Evolutionary conservation across 2,329 filamentous ascomycete genomes (phyloP).

Genomic region (Didymellaceae sp.): DNA sequence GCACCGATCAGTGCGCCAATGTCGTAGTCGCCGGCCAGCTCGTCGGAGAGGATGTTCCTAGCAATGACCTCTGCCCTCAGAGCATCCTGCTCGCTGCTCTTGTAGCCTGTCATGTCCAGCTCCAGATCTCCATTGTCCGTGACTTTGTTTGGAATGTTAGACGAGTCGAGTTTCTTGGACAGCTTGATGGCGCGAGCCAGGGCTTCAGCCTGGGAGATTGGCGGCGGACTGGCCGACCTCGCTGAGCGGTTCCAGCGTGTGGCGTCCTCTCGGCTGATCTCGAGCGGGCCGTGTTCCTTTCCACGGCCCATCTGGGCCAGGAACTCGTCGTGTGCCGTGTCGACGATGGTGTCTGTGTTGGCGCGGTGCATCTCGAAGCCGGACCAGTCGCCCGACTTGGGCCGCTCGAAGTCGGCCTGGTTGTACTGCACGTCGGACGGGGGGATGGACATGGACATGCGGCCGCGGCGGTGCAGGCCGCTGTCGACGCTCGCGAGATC

Average conservation of each 20-base stretch:
- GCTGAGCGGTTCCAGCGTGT: slow-evolving; percentile 45
- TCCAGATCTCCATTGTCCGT: slow-evolving; percentile 93
- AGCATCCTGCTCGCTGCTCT: slow-evolving; percentile 90
- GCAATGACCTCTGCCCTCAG: slow-evolving; percentile 92
- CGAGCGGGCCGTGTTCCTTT: slow-evolving; percentile 37
- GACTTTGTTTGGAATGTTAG: slow-evolving; percentile 92
- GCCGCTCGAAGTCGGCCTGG: slow-evolving; percentile 26
- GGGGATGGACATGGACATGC: slow-evolving; percentile 41
- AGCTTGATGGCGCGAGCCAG: slow-evolving; percentile 82
- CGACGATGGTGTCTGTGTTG: slow-evolving; percentile 62
- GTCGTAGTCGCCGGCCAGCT: slow-evolving; percentile 93
- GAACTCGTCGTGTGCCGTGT: slow-evolving; percentile 51
- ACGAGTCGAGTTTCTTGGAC: slow-evolving; percentile 84
- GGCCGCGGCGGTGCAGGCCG: slow-evolving; percentile 29
- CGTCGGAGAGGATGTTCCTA: slow-evolving; percentile 88
- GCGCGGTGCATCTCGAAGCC: slow-evolving; percentile 50
- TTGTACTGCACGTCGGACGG: slow-evolving; percentile 29
- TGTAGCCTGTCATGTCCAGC: slow-evolving; percentile 98
- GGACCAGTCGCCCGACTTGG: slow-evolving; percentile 47
- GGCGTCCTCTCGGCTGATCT: slow-evolving; percentile 43
- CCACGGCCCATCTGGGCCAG: slow-evolving; percentile 37
- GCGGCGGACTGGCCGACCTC: slow-evolving; percentile 78
- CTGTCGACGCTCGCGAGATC: slow-evolving; percentile 63
- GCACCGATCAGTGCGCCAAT: slow-evolving; percentile 94
- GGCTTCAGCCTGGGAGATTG: slow-evolving; percentile 74